These are phyloP conservation scores for Lignosus rhinocerotis DNA, from an alignment of 1,284 basidiomycete genomes.

Conservation along the genomic window DNA sequence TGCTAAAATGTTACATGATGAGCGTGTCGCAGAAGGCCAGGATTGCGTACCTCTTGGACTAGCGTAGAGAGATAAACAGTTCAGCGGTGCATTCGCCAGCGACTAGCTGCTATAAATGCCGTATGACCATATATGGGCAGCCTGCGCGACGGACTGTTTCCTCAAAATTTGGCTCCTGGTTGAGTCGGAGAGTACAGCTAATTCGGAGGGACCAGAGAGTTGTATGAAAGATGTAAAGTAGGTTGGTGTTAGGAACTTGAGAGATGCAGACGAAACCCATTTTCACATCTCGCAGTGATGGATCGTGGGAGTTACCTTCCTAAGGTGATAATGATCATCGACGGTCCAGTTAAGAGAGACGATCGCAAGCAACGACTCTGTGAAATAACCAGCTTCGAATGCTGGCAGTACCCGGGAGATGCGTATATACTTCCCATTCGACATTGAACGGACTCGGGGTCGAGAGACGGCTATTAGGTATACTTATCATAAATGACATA, in stretches of 20 bases:
- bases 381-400: no score
- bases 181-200: not conserved
- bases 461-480: not conserved
- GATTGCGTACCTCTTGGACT: not conserved
- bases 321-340: not conserved
- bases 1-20: not conserved
- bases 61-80: not conserved
- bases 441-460: not conserved
- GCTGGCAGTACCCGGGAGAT: no score
- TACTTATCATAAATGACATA: not conserved
- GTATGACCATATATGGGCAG: slow-evolving; percentile 20
- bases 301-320: slow-evolving; percentile 15
- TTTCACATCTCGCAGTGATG: not conserved
- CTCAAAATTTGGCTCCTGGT: not conserved
- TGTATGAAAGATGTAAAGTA: not conserved
- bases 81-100: slow-evolving; percentile 16
- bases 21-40: not conserved
- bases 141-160: slow-evolving; percentile 6
- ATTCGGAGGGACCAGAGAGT: not conserved
- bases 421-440: not conserved
- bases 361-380: not conserved
- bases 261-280: not conserved
- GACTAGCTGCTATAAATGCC: slow-evolving; percentile 17
- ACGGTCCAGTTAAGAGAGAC: not conserved
- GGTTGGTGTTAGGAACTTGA: not conserved